Evolutionary conservation across 2,329 filamentous ascomycete genomes (phyloP), one percentile per base, ranked within the genome.

Genomic region (Laburnicola sp.): DNA sequence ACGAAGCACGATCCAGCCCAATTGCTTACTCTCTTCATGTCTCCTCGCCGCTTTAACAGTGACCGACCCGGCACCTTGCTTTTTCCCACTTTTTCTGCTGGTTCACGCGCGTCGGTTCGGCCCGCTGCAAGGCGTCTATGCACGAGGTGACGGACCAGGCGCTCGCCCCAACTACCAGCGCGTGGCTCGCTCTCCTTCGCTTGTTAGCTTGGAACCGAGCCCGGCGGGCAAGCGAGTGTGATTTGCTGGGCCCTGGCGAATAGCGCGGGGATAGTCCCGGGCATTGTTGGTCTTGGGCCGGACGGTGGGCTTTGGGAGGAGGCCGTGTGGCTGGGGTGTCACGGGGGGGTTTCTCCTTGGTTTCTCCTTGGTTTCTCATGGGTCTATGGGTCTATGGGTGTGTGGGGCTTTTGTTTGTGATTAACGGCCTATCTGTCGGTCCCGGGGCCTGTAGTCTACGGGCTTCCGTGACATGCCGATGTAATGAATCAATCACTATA

Each of bases 101-200:
- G 36, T 41, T 36, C 32, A 23, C 37, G 46, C 37, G 23, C 63
- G 56, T 58, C 69, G 67, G 67, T 61, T 56, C 68, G 68, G 66
- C 59, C 69, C 68, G 69, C 59, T 68, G 64, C 68, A 64, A 32
- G 53, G 63, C 64, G 65, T 62, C 62, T 63, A 63, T 53, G 48
- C 50, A 44, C 50, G 54, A 62, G 60, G 58, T 64, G 62, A 63
- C 67, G 65, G 70, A 69, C 68, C 45, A 61, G 59, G 50, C 52
- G 53, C 41, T 56, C 48, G 46, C 36, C 41, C 51, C 46, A 16
- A 16, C 16, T 39, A 52, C 50, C 48, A 54, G 45, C 48, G 49
- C 51, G 55, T 50, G 54, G 53, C 48, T 41, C 49, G 22, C 49
- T 53, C 40, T 48, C 32, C 43, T 48, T 31, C 27, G 37, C 21